Evolutionary conservation across 768 basidiomycete genomes (phyloP), one percentile per base, ranked within the genome.

Genomic region (Auriculariales sp.): DNA sequence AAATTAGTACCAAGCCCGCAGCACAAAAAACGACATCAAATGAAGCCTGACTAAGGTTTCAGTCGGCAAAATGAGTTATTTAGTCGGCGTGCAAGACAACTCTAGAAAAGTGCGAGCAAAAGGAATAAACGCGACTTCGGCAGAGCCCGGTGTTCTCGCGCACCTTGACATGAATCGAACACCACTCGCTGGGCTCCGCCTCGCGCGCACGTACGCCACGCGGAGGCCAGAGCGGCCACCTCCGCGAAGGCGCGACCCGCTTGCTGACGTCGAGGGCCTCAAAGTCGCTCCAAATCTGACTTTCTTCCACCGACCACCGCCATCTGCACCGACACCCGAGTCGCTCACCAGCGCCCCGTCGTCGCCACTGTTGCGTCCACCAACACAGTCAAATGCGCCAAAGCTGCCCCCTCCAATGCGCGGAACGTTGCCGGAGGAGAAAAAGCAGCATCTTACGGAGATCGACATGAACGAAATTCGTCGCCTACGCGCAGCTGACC

Each of bases 251-350:
- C 60, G 58, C 11, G 64, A 66, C 55, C 64, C 65, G 50, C 59
- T 66, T 28, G 35, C 49, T 6, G 58, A 33, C 46, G 25, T 49
- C 54, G 56, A 29, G 52, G 49, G 48, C 57, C 50, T 39, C 57
- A 52, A 30, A 47, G 54, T 5, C 49, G 68, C 72, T 52, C 63
- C 53, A 22, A 53, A 54, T 19, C 50, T 88, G 49, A 84, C 84
- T 0, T 90, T 90, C 61, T 79, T 90, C 51, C 84, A 86, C 61
- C 79, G 88, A 35, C 83, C 83, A n/a, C 88, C 87, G 0, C 83
- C 87, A 0, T 77, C 81, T 9, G 74, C 79, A 9, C 81, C 83
- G 7, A 71, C 85, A 15, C 85, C 86, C 3, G 68, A 71, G 52
- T 91, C 87, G 17, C 74, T 79, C 50, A 80, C 77, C 4, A 77